A percentile compares a stretch with the other conserved stretches of the same genome.
Conservation (phyloP, 805 yeast species). For the Pichia scutulata region DNA sequence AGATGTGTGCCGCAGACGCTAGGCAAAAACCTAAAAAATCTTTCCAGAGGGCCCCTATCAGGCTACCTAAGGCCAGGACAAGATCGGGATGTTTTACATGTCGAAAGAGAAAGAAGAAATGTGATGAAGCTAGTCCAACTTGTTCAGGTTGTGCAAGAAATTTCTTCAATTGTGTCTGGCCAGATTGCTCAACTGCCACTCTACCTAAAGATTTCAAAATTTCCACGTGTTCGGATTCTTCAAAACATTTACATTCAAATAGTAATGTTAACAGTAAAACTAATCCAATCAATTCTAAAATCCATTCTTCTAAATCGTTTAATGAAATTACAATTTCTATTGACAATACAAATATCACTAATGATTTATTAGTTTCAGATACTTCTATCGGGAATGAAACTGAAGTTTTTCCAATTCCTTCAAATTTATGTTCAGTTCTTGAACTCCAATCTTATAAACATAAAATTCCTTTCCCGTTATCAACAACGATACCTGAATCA, state of each 20-base stretch:
- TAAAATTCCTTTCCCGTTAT: constrained; percentile 9
- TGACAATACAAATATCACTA: not conserved
- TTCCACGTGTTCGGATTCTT: constrained; percentile 10
- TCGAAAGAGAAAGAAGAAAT: constrained; percentile 31
- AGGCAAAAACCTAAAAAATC: not conserved
- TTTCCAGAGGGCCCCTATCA: not conserved
- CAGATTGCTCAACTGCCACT: constrained; percentile 17
- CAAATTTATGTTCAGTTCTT: constrained; percentile 22
- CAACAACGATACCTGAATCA: constrained; percentile 5
- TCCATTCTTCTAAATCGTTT: not conserved
- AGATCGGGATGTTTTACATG: constrained; percentile 33
- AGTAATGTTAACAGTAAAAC: not conserved
- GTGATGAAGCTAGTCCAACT: constrained; percentile 27
- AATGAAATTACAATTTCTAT: not conserved
- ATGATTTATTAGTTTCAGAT: not conserved
- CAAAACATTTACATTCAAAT: constrained; percentile 4
- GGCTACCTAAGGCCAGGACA: constrained; percentile 20
- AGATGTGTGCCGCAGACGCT: not conserved
- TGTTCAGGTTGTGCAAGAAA: constrained; percentile 31
- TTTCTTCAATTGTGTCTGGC: constrained; percentile 29
- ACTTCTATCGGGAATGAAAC: not conserved
- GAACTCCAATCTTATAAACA: constrained; percentile 20
- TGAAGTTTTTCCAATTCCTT: constrained; percentile 20
- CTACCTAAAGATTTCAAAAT: constrained; percentile 24
- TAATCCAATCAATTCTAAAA: not conserved